phyloP scores from a whole-genome alignment of 306 rosid species.

The Cucumis cinereus region DNA sequence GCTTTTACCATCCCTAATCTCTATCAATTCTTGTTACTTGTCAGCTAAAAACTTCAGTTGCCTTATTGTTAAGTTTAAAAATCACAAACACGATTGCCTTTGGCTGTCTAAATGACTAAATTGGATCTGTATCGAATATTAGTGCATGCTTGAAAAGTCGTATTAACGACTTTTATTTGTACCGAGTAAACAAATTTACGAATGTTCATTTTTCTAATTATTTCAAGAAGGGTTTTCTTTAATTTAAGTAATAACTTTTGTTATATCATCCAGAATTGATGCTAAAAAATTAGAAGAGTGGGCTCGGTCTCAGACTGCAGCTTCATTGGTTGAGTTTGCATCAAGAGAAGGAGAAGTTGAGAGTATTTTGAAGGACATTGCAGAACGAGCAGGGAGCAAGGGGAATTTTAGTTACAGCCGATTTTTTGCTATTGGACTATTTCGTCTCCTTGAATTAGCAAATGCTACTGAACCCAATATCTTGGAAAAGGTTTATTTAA shows the following conservation, averaged over 20 bases:
- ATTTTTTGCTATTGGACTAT: constrained; percentile 91
- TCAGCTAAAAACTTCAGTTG: not conserved
- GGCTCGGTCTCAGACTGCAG: constrained; percentile 69
- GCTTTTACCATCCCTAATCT: not conserved
- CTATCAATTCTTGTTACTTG: not conserved
- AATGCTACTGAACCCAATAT: constrained; percentile 82
- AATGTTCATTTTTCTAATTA: not conserved
- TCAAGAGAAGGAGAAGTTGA: constrained; percentile 90
- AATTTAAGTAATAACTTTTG: not conserved
- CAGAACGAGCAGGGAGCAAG: constrained; percentile 74
- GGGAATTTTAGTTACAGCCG: constrained; percentile 85
- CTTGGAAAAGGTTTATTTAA: constrained; percentile 65
- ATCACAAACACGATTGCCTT: not conserved
- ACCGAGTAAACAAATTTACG: not conserved
- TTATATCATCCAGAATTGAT: constrained; percentile 42
- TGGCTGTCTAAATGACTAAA: not conserved
- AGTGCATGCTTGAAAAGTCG: not conserved
- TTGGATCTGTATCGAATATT: not conserved
- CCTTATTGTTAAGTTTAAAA: not conserved
- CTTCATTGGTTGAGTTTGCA: constrained; percentile 67
- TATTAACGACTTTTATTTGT: not conserved
- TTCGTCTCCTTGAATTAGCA: constrained; percentile 90
- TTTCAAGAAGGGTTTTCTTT: not conserved
- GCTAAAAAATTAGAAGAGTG: constrained; percentile 87
- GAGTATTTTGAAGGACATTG: constrained; percentile 63